Evolutionary conservation across 2,329 filamentous ascomycete species (phyloP).

Genomic region (Pestalotiopsis sp.): DNA sequence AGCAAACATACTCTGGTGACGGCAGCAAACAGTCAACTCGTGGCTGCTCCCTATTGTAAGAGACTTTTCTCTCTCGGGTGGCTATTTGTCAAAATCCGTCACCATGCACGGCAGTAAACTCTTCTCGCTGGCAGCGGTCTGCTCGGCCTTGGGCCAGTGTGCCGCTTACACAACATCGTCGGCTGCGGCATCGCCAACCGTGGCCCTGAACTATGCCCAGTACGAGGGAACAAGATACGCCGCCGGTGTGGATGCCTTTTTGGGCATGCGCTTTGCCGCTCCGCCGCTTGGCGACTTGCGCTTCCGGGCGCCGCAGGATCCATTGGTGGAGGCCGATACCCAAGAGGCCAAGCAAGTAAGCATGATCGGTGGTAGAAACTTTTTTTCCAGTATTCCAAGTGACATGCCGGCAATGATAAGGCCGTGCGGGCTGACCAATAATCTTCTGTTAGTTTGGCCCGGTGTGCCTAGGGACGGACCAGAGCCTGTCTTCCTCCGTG

Average conservation of each 20-base stretch:
- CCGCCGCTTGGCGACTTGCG: constrained; percentile 5
- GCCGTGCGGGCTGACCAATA: neutral
- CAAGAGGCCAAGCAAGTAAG: constrained; percentile 4
- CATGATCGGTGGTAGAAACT: too few species aligned
- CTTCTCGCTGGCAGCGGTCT: neutral
- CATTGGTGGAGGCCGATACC: neutral
- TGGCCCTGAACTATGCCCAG: neutral
- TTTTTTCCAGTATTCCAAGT: neutral
- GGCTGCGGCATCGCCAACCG: neutral
- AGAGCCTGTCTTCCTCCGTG: constrained; percentile 11
- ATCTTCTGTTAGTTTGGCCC: constrained; percentile 3
- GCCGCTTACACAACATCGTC: neutral
- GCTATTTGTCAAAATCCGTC: too few species aligned
- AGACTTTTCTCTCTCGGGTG: too few species aligned
- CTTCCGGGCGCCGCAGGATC: constrained; percentile 11
- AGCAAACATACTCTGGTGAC: neutral
- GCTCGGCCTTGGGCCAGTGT: neutral
- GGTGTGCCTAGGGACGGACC: constrained; percentile 11
- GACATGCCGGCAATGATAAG: neutral
- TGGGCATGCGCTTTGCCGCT: constrained; percentile 13
- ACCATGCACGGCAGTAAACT: neutral
- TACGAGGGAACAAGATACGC: neutral
- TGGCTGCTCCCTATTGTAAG: neutral
- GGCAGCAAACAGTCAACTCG: neutral
- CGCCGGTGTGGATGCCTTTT: constrained; percentile 11